Conservation (phyloP, 2,329 filamentous ascomycete genomes). For the Thelonectria olida region DNA sequence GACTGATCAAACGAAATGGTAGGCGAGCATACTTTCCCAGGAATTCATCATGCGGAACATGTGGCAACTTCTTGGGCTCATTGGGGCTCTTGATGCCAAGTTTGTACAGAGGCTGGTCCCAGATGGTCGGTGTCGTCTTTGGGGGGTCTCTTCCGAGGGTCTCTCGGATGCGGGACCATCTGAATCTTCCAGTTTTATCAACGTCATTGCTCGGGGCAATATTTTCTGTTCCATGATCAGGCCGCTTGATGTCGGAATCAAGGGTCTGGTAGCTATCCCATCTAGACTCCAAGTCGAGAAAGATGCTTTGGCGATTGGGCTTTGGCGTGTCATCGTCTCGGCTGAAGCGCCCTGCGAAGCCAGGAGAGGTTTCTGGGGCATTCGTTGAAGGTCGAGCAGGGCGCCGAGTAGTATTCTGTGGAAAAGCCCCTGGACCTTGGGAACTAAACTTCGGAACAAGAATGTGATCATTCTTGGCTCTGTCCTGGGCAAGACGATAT, state of each 20-base stretch:
- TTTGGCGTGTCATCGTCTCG: conserved; percentile 20
- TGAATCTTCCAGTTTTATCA: conserved; percentile 24
- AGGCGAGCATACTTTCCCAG: conserved; percentile 39
- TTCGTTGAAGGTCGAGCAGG: conserved; percentile 30
- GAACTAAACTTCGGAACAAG: conserved; percentile 34
- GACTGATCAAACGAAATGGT: conserved; percentile 49
- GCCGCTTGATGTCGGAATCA: conserved; percentile 35
- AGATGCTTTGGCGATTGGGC: conserved; percentile 13
- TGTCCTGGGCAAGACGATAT: conserved; percentile 37
- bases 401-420: conserved; percentile 36
- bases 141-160: conserved; percentile 36
- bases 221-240: neutral
- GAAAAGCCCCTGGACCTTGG: conserved; percentile 14
- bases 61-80: conserved; percentile 16
- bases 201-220: neutral
- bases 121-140: conserved; percentile 30
- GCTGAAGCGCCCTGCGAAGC: conserved; percentile 41
- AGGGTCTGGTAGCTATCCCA: conserved; percentile 45
- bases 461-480: conserved; percentile 26
- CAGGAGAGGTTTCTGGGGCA: conserved; percentile 36
- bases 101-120: conserved; percentile 37
- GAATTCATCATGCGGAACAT: conserved; percentile 37
- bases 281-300: conserved; percentile 36
- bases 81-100: conserved; percentile 21
- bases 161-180: conserved; percentile 39